Evolutionary conservation across 2,329 filamentous ascomycete species (phyloP).

Genomic region (Nemania bipapillata): DNA sequence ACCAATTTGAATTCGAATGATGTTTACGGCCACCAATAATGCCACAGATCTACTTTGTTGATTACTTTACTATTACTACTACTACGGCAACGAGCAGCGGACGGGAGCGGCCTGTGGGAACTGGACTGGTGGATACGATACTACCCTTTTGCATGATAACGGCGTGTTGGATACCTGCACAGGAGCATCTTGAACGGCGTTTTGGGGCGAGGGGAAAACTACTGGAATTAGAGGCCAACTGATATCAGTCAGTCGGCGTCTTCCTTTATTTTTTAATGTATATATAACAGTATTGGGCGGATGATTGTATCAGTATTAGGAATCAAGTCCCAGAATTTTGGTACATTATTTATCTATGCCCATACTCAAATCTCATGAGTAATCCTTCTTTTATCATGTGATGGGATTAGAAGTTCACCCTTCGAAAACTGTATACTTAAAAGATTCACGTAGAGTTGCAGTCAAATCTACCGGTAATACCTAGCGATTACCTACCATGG

Average conservation of each 20-base stretch:
- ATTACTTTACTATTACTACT: slow-evolving; percentile 7
- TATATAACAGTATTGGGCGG: slow-evolving; percentile 29
- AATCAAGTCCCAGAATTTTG: neutral
- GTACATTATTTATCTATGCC: neutral
- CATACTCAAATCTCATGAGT: neutral
- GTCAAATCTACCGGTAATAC: neutral
- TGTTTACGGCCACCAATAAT: slow-evolving; percentile 42
- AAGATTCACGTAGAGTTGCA: neutral
- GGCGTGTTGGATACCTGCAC: slow-evolving; percentile 29
- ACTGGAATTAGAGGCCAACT: slow-evolving; percentile 28
- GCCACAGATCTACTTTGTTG: slow-evolving; percentile 12
- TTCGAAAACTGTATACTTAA: neutral
- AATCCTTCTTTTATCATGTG: neutral
- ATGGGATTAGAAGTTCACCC: neutral
- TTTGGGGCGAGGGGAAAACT: slow-evolving; percentile 21
- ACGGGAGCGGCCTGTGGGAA: slow-evolving; percentile 20
- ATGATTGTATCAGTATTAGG: slow-evolving; percentile 27
- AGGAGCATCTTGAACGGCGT: slow-evolving; percentile 37
- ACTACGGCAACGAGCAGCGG: slow-evolving; percentile 10
- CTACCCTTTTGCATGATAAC: slow-evolving; percentile 32
- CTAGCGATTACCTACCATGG: neutral
- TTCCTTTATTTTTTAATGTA: slow-evolving; percentile 36
- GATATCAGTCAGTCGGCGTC: slow-evolving; percentile 11
- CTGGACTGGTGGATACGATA: slow-evolving; percentile 23
- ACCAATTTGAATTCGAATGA: slow-evolving; percentile 47